Evolutionary conservation across 2,329 filamentous ascomycete genomes (phyloP).

Genomic region (Claviceps sp.): DNA sequence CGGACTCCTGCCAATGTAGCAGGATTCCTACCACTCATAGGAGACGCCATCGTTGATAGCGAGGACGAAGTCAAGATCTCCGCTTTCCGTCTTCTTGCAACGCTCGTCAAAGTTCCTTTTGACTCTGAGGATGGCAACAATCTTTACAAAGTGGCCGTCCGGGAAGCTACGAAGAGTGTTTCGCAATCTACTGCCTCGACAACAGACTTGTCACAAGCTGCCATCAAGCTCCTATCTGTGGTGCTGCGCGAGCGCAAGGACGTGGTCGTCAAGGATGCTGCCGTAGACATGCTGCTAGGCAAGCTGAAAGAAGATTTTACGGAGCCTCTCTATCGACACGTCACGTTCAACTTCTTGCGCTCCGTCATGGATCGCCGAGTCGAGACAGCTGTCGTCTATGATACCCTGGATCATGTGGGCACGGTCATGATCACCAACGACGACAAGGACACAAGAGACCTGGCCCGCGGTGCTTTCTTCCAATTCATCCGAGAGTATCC

Average conservation of each 20-base stretch:
- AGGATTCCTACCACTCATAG: constrained; percentile 79
- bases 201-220: constrained; percentile 73
- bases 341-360: constrained; percentile 88
- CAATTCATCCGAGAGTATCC: constrained; percentile 93
- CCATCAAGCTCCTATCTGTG: constrained; percentile 75
- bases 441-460: constrained; percentile 72
- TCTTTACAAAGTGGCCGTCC: constrained; percentile 63
- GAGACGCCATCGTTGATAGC: constrained; percentile 68
- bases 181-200: constrained; percentile 65
- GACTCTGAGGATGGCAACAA: constrained; percentile 52
- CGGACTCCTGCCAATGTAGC: constrained; percentile 66
- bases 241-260: constrained; percentile 70
- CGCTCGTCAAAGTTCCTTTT: constrained; percentile 75
- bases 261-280: constrained; percentile 63
- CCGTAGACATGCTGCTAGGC: constrained; percentile 69
- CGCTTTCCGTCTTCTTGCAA: constrained; percentile 69
- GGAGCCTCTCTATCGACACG: constrained; percentile 79
- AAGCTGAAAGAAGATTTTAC: constrained; percentile 81
- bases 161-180: constrained; percentile 72
- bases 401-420: constrained; percentile 77
- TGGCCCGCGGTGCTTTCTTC: constrained; percentile 80
- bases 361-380: constrained; percentile 76
- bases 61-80: constrained; percentile 91
- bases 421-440: constrained; percentile 94
- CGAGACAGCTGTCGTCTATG: constrained; percentile 78